Conservation (phyloP, 495 filamentous ascomycete genomes). For the Paragyromitra xinjiangensis region DNA sequence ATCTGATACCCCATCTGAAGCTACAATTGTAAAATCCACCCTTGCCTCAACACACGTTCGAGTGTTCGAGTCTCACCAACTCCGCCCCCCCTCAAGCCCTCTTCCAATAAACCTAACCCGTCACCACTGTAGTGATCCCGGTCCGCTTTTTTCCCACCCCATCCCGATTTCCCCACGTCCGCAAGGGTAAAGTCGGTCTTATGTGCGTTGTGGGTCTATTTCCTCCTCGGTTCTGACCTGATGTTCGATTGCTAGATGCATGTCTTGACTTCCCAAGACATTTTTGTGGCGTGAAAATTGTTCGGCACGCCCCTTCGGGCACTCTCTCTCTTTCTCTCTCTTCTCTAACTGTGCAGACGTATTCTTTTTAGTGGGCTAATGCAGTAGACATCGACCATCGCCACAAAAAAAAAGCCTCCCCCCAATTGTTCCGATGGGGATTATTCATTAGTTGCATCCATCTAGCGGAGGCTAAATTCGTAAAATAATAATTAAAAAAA, state of each 20-base stretch:
- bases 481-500: too few relatives aligned
- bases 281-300: slow-evolving; percentile 28
- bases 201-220: slow-evolving; percentile 31
- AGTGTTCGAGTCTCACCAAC: slow-evolving; percentile 28
- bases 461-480: slow-evolving; percentile 8
- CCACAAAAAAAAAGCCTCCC: background rate
- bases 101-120: slow-evolving; percentile 27
- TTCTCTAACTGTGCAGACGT: background rate
- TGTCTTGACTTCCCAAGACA: slow-evolving; percentile 24
- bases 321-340: background rate
- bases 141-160: slow-evolving; percentile 29
- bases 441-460: slow-evolving; percentile 10
- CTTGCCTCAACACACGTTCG: slow-evolving; percentile 15
- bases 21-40: slow-evolving; percentile 29
- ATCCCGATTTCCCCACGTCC: slow-evolving; percentile 43
- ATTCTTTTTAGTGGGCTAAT: background rate
- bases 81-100: slow-evolving; percentile 18
- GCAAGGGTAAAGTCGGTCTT: slow-evolving; percentile 29
- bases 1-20: slow-evolving; percentile 20
- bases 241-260: slow-evolving; percentile 14
- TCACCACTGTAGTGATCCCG: slow-evolving; percentile 31
- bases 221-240: slow-evolving; percentile 8
- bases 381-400: slow-evolving; percentile 12
- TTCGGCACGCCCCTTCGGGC: background rate
- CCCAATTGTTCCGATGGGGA: slow-evolving; percentile 27